Evolutionary conservation across 331 rosid genomes (phyloP).

Genomic region (Dryas integrifolia): DNA sequence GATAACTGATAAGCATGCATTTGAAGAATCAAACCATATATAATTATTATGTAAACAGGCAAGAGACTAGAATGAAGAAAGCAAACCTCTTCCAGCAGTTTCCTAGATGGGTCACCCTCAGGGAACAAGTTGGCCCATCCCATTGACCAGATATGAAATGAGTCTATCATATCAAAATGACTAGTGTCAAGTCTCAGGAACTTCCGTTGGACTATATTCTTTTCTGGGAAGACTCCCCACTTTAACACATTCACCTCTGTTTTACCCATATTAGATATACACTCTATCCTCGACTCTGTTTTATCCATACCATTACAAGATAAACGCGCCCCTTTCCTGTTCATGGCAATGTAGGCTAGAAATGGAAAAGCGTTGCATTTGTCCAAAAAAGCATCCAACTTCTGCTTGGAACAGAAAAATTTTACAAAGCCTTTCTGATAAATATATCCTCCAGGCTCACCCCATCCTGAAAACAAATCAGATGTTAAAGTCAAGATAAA

Average conservation of each 20-base stretch:
- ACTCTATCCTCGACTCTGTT: neutral
- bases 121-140: slow-evolving; percentile 81
- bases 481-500: neutral
- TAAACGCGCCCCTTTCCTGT: slow-evolving; percentile 47
- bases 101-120: slow-evolving; percentile 71
- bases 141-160: slow-evolving; percentile 86
- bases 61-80: neutral
- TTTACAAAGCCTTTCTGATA: slow-evolving; percentile 94
- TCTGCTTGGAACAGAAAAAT: slow-evolving; percentile 86
- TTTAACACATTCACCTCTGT: slow-evolving; percentile 87
- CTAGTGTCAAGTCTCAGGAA: slow-evolving; percentile 25
- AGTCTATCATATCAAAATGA: neutral
- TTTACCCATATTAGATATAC: slow-evolving; percentile 66
- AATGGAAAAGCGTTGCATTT: slow-evolving; percentile 65
- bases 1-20: neutral
- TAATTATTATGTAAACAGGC: no score
- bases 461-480: slow-evolving; percentile 38
- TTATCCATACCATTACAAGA: no score
- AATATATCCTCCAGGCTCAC: slow-evolving; percentile 86
- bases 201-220: slow-evolving; percentile 84
- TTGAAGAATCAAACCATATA: neutral
- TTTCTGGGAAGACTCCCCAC: slow-evolving; percentile 97
- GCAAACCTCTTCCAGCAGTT: slow-evolving; percentile 81
- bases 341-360: slow-evolving; percentile 81
- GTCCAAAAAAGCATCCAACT: slow-evolving; percentile 57